Percentiles rank a stretch among this genome's conserved stretches.
These are phyloP conservation scores for Gaillardinia entomophila DNA, from an alignment of 805 yeast species.

Conservation along the genomic window DNA sequence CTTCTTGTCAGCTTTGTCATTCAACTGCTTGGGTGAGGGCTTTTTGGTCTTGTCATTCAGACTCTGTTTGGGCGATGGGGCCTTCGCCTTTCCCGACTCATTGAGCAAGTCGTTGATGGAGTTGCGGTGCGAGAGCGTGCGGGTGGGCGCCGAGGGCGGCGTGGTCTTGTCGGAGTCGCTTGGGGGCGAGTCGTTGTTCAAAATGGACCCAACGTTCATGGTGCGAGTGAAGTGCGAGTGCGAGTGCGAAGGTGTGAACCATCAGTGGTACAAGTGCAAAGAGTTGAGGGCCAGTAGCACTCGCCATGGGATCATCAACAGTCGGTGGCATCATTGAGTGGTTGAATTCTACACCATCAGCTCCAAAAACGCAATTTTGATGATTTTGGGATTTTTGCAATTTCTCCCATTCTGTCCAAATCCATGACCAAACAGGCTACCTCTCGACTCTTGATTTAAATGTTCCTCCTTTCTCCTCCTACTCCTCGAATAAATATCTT, in stretches of 20 bases:
- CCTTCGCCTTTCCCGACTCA: slow-evolving; percentile 4
- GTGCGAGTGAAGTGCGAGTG: slow-evolving; percentile 1
- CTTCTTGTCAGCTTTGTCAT: slow-evolving; percentile 8
- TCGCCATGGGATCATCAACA: too few relatives aligned
- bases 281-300: too few relatives aligned
- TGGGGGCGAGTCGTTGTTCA: slow-evolving; percentile 29
- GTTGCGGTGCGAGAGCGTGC: slow-evolving; percentile 13
- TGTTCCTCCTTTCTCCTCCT: too few relatives aligned
- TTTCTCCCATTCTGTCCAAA: too few relatives aligned
- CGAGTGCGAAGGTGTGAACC: too few relatives aligned
- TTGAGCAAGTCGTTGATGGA: slow-evolving; percentile 25
- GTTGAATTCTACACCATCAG: too few relatives aligned
- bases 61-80: slow-evolving; percentile 9
- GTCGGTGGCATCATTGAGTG: too few relatives aligned
- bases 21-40: slow-evolving; percentile 4
- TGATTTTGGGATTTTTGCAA: too few relatives aligned
- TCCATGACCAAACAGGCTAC: too few relatives aligned
- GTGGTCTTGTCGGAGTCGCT: slow-evolving; percentile 9
- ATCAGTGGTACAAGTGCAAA: too few relatives aligned
- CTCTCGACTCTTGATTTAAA: too few relatives aligned
- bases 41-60: slow-evolving; percentile 32
- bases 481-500: neutral
- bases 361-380: too few relatives aligned
- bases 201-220: slow-evolving; percentile 36
- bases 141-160: neutral